These are phyloP conservation scores for Schizophyllum commune DNA, from an alignment of 1,284 basidiomycete species.

Conservation along the genomic window DNA sequence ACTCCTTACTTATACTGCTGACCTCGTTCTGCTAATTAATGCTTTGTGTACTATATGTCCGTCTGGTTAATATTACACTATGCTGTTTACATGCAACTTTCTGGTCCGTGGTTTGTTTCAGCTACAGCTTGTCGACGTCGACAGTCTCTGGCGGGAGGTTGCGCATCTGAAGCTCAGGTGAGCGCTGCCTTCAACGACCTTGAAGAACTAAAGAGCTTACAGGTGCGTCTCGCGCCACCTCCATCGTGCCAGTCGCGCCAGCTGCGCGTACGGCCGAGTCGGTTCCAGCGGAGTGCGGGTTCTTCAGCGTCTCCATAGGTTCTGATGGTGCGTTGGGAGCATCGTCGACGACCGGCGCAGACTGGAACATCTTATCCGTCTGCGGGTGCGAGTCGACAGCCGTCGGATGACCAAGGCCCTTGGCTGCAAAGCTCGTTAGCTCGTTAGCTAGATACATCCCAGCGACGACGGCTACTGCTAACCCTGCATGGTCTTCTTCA, in stretches of 20 bases:
- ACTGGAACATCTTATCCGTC: neutral
- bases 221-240: neutral
- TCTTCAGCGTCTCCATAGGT: neutral
- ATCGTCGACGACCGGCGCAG: neutral
- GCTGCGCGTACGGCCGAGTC: neutral
- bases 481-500: neutral
- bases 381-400: neutral
- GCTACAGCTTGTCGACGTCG: neutral
- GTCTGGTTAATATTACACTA: neutral
- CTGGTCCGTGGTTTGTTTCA: neutral
- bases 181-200: neutral
- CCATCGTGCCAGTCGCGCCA: neutral
- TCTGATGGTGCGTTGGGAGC: neutral
- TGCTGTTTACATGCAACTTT: neutral
- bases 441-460: no score
- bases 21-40: neutral
- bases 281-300: neutral
- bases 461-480: neutral
- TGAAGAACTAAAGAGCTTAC: neutral
- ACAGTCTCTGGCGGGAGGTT: neutral
- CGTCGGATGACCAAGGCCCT: neutral
- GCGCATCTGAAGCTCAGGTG: neutral
- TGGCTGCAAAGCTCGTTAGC: neutral
- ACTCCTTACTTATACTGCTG: neutral
- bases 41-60: neutral